Conservation (phyloP, 768 basidiomycete genomes). For the Hortiboletus flavorubellus region DNA sequence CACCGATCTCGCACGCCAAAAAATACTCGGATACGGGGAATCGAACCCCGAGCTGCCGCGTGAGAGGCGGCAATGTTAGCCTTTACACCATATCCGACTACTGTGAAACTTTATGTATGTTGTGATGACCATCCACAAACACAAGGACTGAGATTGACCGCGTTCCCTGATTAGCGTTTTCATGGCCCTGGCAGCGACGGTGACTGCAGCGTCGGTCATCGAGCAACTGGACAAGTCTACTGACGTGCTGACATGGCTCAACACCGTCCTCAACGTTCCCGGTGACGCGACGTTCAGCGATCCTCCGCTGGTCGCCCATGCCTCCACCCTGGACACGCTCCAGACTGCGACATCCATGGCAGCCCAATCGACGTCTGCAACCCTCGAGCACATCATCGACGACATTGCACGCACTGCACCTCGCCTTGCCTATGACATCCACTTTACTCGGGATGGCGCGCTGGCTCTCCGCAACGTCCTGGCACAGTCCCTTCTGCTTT, state of each 20-base stretch:
- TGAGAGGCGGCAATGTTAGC: conserved; percentile 61
- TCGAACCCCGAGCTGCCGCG: too few species aligned
- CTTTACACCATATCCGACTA: conserved; percentile 60
- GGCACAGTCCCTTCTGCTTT: conserved; percentile 44
- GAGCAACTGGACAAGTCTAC: conserved; percentile 57
- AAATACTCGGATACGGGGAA: too few species aligned
- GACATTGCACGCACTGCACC: conserved; percentile 91
- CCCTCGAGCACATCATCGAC: conserved; percentile 85
- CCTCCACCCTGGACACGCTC: conserved; percentile 71
- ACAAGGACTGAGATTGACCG: neutral
- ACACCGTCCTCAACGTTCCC: conserved; percentile 49
- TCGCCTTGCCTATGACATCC: conserved; percentile 90
- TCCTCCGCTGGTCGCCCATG: conserved; percentile 44
- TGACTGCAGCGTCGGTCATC: conserved; percentile 40
- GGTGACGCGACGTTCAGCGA: conserved; percentile 37
- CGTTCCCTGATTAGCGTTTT: neutral
- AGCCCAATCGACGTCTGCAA: conserved; percentile 81
- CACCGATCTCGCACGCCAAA: too few species aligned
- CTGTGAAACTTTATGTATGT: fast-evolving
- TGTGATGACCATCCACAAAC: neutral
- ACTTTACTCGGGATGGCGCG: conserved; percentile 95
- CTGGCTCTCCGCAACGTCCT: conserved; percentile 69
- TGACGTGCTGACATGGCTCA: conserved; percentile 70
- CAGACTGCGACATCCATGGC: conserved; percentile 81
- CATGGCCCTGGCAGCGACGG: conserved; percentile 24